Evolutionary conservation across 2,329 filamentous ascomycete species (phyloP).

Genomic region (Orbilia oligospora): DNA sequence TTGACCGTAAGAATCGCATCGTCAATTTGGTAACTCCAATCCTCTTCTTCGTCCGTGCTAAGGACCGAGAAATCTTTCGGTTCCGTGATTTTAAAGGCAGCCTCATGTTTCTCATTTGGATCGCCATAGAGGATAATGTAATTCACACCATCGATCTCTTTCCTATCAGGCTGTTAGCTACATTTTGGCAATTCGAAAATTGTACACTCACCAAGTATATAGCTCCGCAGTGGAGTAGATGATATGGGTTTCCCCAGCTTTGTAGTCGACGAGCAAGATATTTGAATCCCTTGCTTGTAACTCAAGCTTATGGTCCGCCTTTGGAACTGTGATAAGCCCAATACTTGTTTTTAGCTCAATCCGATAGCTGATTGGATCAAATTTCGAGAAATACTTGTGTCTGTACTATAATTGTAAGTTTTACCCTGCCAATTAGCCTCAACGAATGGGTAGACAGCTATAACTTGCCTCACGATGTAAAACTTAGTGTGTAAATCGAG

Average conservation of each 20-base stretch:
- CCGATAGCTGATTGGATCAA: constrained; percentile 40
- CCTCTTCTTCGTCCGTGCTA: constrained; percentile 3
- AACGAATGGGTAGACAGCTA: neutral
- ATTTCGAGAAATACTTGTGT: constrained; percentile 52
- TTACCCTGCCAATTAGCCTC: neutral
- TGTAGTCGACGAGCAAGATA: constrained; percentile 77
- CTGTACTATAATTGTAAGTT: constrained; percentile 5
- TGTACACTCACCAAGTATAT: constrained; percentile 72
- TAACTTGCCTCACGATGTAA: constrained; percentile 47
- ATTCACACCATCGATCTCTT: constrained; percentile 74
- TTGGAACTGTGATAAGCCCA: constrained; percentile 31
- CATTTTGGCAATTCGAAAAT: neutral
- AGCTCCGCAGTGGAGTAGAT: constrained; percentile 80
- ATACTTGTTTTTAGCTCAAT: constrained; percentile 51
- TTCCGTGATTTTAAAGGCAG: constrained; percentile 67
- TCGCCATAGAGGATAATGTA: constrained; percentile 77
- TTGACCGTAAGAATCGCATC: constrained; percentile 31
- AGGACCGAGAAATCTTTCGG: neutral
- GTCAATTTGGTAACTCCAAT: constrained; percentile 37
- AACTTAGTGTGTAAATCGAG: constrained; percentile 60
- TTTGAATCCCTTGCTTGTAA: constrained; percentile 55
- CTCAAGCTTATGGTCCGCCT: constrained; percentile 27
- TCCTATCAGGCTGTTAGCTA: constrained; percentile 64
- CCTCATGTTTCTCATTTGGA: constrained; percentile 75
- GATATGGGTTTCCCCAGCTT: constrained; percentile 73